Evolutionary conservation across 2,329 filamentous ascomycete genomes (phyloP).

Genomic region (Pestalotiopsis sp.): DNA sequence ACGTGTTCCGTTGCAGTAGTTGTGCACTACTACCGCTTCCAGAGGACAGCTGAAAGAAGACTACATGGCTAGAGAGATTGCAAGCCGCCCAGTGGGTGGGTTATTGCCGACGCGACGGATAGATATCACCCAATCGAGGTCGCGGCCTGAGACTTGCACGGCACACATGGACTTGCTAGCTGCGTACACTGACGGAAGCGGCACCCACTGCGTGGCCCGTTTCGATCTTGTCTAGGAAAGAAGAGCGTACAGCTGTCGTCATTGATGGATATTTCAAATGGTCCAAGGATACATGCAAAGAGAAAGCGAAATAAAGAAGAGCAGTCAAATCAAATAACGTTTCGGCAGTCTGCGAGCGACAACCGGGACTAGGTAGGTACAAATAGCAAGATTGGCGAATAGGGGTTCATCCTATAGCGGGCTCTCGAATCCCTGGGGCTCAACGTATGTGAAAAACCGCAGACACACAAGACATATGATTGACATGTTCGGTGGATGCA

Average conservation of each 20-base stretch:
- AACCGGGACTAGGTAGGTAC: constrained; percentile 4
- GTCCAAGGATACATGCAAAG: not conserved
- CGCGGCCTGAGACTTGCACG: not conserved
- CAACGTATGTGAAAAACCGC: not conserved
- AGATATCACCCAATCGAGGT: not conserved
- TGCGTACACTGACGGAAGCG: not conserved
- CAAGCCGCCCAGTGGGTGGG: not conserved
- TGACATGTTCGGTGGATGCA: not conserved
- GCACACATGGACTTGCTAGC: not conserved
- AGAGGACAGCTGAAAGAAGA: not conserved
- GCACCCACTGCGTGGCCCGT: not conserved
- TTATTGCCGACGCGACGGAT: not conserved
- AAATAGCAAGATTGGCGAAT: not conserved
- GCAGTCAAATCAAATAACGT: constrained; percentile 5
- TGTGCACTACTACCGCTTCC: not conserved
- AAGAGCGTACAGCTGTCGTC: constrained; percentile 3
- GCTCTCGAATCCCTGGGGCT: not conserved
- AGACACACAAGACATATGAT: not conserved
- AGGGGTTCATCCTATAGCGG: constrained; percentile 3
- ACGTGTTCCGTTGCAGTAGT: too few species aligned
- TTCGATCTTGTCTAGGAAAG: constrained; percentile 3
- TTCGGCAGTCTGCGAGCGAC: constrained; percentile 5
- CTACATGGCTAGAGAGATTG: not conserved
- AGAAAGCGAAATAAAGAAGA: not conserved
- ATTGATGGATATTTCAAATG: not conserved